Base-by-base conservation (phyloP, 768 basidiomycete genomes). In the Agrocybe pediades region DNA sequence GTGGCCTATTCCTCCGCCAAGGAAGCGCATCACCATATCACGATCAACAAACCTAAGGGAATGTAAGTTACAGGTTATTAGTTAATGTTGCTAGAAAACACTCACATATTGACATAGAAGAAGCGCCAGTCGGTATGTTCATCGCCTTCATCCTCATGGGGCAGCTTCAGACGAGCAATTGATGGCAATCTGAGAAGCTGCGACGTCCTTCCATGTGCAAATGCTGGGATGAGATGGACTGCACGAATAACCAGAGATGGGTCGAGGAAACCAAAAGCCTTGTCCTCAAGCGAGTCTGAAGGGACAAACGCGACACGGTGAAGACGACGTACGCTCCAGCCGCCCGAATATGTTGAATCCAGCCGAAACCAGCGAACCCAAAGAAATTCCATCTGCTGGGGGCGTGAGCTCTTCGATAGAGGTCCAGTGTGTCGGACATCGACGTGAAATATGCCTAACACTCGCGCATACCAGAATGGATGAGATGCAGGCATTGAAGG, bases 321-420 rank as follows among this genome's bases (percentile, higher is more conserved):
- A 0, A 81, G 65, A 0, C 61, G 61, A 13, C 67, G 61, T 0
- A 53, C 33, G 1, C 58, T 55, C 49, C 68, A 69, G 0, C 77
- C 72, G 23, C 54, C 61, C 3, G 43, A 36, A 49, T 60, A 64
- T 4, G 40, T 49, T 0, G 54, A 57, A 25, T 77, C 71, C 0
- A 50, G 41, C 1, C 67, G 66, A 41, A 75, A 65, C 73, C 76
- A 76, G 0, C 63, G 61, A 0, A 82, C 74, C 62, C 73, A 80
- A 1, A 81, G 54, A 16, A 81, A 70, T 1, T 76, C 66, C 60
- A 80, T 70, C 0, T 52, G 53, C 6, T 59, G 44, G 3, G 63
- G 47, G 0, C 17, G 8, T 0, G 13, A 20, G 7, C 47, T 19
- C 27, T 27, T n/a, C n/a, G 54, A 53, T 11, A 54, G 47, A 2